Conservation (phyloP, 331 rosid genomes). For the Saraca asoca region DNA sequence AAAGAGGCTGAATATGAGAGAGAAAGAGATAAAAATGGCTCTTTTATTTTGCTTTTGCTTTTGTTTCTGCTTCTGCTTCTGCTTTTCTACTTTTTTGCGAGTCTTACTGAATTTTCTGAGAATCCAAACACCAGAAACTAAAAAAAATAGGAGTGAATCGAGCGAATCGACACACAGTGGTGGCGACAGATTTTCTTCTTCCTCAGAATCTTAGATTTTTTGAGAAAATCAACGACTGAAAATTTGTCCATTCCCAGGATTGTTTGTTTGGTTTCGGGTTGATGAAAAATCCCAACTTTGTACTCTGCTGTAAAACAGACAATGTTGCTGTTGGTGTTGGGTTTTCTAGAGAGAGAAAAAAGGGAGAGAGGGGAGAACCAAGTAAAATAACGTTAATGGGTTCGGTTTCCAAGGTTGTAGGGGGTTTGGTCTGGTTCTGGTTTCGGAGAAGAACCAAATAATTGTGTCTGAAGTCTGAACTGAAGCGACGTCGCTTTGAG, state of each 20-base stretch:
- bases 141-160: slow-evolving; percentile 3
- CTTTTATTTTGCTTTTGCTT: slow-evolving; percentile 15
- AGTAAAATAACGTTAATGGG: background rate
- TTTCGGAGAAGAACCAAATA: slow-evolving; percentile 12
- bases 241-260: slow-evolving; percentile 24
- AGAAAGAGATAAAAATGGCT: slow-evolving; percentile 3
- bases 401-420: slow-evolving; percentile 41
- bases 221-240: slow-evolving; percentile 29
- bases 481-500: slow-evolving; percentile 35
- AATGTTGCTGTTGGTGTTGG: background rate
- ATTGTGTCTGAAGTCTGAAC: slow-evolving; percentile 16
- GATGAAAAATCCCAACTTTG: slow-evolving; percentile 35
- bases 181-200: slow-evolving; percentile 42
- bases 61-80: slow-evolving; percentile 23
- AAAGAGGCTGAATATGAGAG: slow-evolving; percentile 14
- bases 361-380: background rate
- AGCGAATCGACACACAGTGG: background rate
- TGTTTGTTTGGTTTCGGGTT: slow-evolving; percentile 28
- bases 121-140: slow-evolving; percentile 42
- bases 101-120: slow-evolving; percentile 31
- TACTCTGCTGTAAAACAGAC: background rate
- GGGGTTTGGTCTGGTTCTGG: slow-evolving; percentile 18
- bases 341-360: slow-evolving; percentile 6
- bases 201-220: slow-evolving; percentile 41
- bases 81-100: slow-evolving; percentile 8